phyloP scores from a whole-genome alignment of 495 filamentous ascomycete genomes.

The Aspergillus sclerotiicarbonarius region DNA sequence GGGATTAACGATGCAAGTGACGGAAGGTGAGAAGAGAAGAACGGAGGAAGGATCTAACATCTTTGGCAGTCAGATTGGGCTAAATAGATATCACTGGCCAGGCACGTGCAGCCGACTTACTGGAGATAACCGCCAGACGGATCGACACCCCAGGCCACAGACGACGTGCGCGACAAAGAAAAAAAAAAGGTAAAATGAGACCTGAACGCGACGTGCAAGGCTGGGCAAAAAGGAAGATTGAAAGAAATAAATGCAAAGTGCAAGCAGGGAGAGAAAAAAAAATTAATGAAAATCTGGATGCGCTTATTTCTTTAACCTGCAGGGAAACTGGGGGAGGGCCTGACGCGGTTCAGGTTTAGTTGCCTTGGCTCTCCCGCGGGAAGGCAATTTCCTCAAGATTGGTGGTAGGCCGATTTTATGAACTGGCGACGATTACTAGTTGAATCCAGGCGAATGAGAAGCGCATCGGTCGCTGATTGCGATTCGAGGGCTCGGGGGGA shows the following conservation, averaged over 20 bases:
- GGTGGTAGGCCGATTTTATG: too few species aligned
- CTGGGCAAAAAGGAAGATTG: constrained; percentile 6
- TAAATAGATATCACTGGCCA: neutral
- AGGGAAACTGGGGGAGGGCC: neutral
- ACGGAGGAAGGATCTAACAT: neutral
- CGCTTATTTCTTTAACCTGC: neutral
- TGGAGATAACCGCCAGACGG: neutral
- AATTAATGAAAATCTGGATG: neutral
- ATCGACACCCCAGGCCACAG: neutral
- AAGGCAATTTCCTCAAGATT: too few species aligned
- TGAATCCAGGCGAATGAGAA: neutral
- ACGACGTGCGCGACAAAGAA: neutral
- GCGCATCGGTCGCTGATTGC: neutral
- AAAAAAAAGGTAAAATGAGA: constrained; percentile 3
- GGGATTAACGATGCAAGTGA: neutral
- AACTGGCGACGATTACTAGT: neutral
- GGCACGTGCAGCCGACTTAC: neutral
- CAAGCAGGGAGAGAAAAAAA: neutral
- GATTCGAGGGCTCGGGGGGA: neutral
- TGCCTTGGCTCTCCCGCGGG: too few species aligned
- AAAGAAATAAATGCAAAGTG: constrained; percentile 1
- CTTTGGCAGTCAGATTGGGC: neutral
- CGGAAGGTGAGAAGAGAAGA: constrained; percentile 1
- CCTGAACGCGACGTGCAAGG: neutral
- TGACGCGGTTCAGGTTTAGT: neutral